A percentile compares a stretch with the other conserved stretches of the same genome.
phyloP scores from a whole-genome alignment of 306 rosid species.

The Trichosanthes cucumerina region DNA sequence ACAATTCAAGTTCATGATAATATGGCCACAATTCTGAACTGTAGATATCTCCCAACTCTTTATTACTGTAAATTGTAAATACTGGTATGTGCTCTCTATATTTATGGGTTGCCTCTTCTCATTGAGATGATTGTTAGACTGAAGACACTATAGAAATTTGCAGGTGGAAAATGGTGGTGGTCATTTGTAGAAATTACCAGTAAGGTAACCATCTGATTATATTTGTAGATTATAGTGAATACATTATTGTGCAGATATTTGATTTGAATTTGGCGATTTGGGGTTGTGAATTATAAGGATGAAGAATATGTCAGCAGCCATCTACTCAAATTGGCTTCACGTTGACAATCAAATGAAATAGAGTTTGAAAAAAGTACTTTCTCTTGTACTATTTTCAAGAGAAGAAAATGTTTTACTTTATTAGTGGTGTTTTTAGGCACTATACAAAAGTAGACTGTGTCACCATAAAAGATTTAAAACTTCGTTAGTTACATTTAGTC shows the following conservation, averaged over 20 bases:
- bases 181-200: not conserved
- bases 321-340: not conserved
- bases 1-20: not conserved
- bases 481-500: too few relatives aligned
- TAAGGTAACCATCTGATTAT: not conserved
- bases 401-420: too few relatives aligned
- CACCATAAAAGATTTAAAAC: too few relatives aligned
- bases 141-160: not conserved
- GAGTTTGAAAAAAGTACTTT: not conserved
- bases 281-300: not conserved
- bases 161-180: not conserved
- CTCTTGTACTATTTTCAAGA: too few relatives aligned
- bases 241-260: not conserved
- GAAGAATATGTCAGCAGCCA: not conserved
- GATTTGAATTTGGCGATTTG: not conserved
- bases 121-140: not conserved
- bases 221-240: not conserved
- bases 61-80: conserved; percentile 7
- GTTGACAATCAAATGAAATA: not conserved
- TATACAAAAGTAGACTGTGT: too few relatives aligned
- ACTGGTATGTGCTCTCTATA: not conserved
- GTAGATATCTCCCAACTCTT: not conserved
- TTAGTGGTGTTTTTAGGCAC: too few relatives aligned
- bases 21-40: not conserved
- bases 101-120: not conserved